Percentiles rank a stretch among this genome's conserved stretches.
phyloP scores from a whole-genome alignment of 1,284 basidiomycete species.

The Heterobasidion parviporum region DNA sequence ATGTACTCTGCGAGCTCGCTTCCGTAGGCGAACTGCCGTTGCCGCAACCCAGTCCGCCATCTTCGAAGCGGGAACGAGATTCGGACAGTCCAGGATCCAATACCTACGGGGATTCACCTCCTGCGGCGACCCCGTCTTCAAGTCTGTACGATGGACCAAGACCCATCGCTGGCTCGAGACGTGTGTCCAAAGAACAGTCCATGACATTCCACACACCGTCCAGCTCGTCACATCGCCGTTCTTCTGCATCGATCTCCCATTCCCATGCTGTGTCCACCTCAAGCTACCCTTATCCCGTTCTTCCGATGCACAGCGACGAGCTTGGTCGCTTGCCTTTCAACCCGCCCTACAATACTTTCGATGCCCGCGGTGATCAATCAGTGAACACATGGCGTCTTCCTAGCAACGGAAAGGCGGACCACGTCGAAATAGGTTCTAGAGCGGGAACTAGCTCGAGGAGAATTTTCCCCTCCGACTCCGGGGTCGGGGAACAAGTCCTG shows the following conservation, averaged over 20 bases:
- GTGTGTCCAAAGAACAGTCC: conserved; percentile 10
- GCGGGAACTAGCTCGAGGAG: neutral
- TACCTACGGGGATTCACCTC: conserved; percentile 4
- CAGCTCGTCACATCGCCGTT: neutral
- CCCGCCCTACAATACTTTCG: neutral
- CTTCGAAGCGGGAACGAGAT: conserved; percentile 48
- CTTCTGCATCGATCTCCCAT: neutral
- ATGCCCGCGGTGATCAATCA: neutral
- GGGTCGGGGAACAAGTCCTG: neutral
- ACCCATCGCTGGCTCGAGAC: conserved; percentile 21
- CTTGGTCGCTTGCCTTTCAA: conserved; percentile 38
- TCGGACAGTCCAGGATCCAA: conserved; percentile 27
- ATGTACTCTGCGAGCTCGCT: conserved; percentile 34
- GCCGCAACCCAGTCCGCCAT: conserved; percentile 35
- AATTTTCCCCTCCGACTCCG: neutral
- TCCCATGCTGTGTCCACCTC: neutral
- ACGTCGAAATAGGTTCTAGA: neutral
- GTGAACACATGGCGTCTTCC: neutral
- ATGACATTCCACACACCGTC: conserved; percentile 2
- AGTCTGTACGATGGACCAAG: conserved; percentile 10
- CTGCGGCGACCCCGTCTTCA: conserved; percentile 1
- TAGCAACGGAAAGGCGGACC: neutral
- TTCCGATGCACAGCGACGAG: conserved; percentile 55
- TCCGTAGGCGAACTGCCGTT: conserved; percentile 50
- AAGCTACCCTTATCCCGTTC: conserved; percentile 2